Evolutionary conservation across 768 basidiomycete species (phyloP).

Genomic region (Boletus reticuloceps): DNA sequence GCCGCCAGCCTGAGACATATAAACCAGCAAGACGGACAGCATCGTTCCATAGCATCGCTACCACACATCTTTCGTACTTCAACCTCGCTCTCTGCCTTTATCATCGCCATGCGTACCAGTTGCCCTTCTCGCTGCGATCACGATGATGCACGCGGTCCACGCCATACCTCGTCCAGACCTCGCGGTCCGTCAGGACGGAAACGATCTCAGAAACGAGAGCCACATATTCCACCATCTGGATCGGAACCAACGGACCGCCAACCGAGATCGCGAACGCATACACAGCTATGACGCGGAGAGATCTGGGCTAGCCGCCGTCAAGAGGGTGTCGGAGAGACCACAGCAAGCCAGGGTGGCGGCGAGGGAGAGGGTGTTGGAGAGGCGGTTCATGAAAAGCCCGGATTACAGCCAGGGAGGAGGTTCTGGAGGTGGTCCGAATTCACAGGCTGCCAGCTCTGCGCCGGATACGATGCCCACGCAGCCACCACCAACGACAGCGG

Average conservation of each 20-base stretch:
- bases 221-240: constrained; percentile 31
- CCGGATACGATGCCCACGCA: constrained; percentile 14
- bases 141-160: constrained; percentile 13
- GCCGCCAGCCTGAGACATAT: constrained; percentile 19
- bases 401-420: constrained; percentile 26
- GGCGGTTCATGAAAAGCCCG: constrained; percentile 22
- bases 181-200: constrained; percentile 8
- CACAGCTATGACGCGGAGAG: background rate
- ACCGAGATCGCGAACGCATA: constrained; percentile 7
- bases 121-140: constrained; percentile 26
- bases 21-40: constrained; percentile 4
- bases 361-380: constrained; percentile 15
- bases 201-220: constrained; percentile 19
- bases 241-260: constrained; percentile 27
- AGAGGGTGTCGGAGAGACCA: background rate
- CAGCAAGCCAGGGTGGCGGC: background rate
- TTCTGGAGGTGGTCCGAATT: background rate
- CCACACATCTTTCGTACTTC: constrained; percentile 2
- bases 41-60: background rate
- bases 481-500: background rate
- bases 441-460: background rate
- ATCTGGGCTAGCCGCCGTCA: background rate
- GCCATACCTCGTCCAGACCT: constrained; percentile 28
- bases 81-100: constrained; percentile 7
- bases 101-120: constrained; percentile 28